A percentile compares a stretch with the other conserved stretches of the same genome.
Evolutionary conservation across 2,329 filamentous ascomycete species (phyloP).

Genomic region (Phialophora verrucosa): DNA sequence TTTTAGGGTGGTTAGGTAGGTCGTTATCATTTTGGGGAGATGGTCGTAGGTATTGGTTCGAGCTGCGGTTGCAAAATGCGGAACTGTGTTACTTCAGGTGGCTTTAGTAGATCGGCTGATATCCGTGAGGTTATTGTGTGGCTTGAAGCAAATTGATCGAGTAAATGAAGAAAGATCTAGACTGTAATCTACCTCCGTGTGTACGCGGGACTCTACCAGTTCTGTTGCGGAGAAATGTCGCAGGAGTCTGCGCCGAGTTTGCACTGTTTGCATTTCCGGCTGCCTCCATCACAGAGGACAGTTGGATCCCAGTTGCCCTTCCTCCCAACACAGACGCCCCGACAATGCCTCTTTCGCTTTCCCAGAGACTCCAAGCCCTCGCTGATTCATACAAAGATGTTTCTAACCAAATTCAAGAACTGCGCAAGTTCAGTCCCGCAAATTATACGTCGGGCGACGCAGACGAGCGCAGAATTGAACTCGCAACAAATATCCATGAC

Average conservation of each 20-base stretch:
- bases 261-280: conserved; percentile 12
- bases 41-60: not conserved
- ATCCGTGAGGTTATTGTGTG: not conserved
- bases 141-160: not conserved
- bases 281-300: not conserved
- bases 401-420: conserved; percentile 61
- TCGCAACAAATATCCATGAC: conserved; percentile 80
- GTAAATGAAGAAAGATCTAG: too few species aligned
- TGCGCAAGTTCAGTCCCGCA: conserved; percentile 65
- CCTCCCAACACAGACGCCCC: not conserved
- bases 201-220: not conserved
- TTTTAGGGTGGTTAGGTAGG: conserved; percentile 70
- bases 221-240: conserved; percentile 1
- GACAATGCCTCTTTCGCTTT: conserved; percentile 52
- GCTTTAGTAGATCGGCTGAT: not conserved
- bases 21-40: conserved; percentile 37
- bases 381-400: conserved; percentile 60
- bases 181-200: too few species aligned
- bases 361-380: conserved; percentile 58
- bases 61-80: not conserved
- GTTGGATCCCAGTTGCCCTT: not conserved
- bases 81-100: not conserved
- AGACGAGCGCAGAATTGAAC: conserved; percentile 68
- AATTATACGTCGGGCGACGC: conserved; percentile 68
- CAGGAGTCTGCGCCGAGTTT: conserved; percentile 20